phyloP scores from a whole-genome alignment of 129 eudicot species.

The Cynara cardunculus region DNA sequence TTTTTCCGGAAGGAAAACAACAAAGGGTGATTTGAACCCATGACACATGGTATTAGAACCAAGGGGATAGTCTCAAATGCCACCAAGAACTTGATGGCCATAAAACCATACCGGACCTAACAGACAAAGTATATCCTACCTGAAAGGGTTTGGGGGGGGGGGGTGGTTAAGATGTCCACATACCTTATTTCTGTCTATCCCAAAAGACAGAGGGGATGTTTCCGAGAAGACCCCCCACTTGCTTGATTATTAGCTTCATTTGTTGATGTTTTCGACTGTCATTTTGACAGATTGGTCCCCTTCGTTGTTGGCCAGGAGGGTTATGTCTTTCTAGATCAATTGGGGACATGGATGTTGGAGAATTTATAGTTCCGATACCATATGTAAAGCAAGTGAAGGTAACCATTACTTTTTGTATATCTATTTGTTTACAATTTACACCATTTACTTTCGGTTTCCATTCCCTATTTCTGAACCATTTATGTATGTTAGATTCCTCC shows the following conservation, averaged over 20 bases:
- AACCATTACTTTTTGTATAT: background rate
- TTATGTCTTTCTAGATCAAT: constrained; percentile 96
- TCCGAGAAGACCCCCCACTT: background rate
- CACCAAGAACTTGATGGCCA: too few relatives aligned
- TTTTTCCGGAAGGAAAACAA: background rate
- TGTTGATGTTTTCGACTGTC: background rate
- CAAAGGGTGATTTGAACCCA: background rate
- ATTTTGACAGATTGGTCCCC: constrained; percentile 76
- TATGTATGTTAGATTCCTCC: background rate
- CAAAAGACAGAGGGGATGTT: too few relatives aligned
- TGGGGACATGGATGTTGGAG: constrained; percentile 97
- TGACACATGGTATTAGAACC: background rate
- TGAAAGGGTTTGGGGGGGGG: too few relatives aligned
- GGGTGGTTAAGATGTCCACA: too few relatives aligned
- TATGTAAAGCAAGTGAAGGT: constrained; percentile 97
- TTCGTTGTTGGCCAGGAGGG: constrained; percentile 99
- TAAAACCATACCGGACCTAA: too few relatives aligned
- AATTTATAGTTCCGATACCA: constrained; percentile 88
- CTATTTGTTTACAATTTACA: background rate
- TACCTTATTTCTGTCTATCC: too few relatives aligned
- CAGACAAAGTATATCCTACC: too few relatives aligned
- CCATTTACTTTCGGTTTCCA: background rate
- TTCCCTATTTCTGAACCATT: background rate
- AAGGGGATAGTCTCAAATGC: too few relatives aligned
- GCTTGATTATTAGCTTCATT: background rate